Conservation (phyloP, 176 grass and related monocot genomes). For the Paspalum notatum region DNA sequence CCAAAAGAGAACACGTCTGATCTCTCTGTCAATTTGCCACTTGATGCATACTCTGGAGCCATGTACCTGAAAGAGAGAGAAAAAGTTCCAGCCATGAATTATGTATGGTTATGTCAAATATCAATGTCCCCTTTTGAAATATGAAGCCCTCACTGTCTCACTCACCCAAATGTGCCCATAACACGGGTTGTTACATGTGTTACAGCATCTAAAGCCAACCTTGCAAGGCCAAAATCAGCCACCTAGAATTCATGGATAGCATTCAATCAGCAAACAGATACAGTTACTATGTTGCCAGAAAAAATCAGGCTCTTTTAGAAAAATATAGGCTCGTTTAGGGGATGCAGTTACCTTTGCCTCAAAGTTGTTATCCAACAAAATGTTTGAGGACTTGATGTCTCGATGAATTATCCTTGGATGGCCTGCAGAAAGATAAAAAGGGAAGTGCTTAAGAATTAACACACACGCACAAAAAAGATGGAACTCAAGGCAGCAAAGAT, state of each 20-base stretch:
- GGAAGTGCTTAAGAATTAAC: not conserved
- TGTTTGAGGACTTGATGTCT: constrained; percentile 98
- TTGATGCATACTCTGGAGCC: constrained; percentile 92
- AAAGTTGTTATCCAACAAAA: constrained; percentile 91
- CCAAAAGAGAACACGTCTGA: constrained; percentile 96
- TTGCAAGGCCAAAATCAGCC: constrained; percentile 94
- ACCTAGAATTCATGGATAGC: constrained; percentile 54
- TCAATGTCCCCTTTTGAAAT: not conserved
- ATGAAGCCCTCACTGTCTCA: not conserved
- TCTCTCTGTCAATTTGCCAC: constrained; percentile 86
- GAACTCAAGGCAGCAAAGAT: constrained; percentile 12
- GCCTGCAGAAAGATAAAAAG: constrained; percentile 52
- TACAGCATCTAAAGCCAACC: constrained; percentile 79
- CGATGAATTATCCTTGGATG: constrained; percentile 92
- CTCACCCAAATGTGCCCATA: constrained; percentile 98
- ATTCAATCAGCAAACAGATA: constrained; percentile 23
- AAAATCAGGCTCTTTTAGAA: not conserved
- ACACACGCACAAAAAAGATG: not conserved
- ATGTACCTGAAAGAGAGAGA: constrained; percentile 59
- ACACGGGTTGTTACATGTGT: constrained; percentile 95
- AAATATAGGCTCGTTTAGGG: not conserved
- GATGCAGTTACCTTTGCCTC: constrained; percentile 74
- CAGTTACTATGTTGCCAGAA: not conserved
- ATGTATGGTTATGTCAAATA: not conserved
- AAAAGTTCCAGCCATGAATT: not conserved